Conservation (phyloP, 2,329 filamentous ascomycete species). For the Colletotrichum tropicicola region DNA sequence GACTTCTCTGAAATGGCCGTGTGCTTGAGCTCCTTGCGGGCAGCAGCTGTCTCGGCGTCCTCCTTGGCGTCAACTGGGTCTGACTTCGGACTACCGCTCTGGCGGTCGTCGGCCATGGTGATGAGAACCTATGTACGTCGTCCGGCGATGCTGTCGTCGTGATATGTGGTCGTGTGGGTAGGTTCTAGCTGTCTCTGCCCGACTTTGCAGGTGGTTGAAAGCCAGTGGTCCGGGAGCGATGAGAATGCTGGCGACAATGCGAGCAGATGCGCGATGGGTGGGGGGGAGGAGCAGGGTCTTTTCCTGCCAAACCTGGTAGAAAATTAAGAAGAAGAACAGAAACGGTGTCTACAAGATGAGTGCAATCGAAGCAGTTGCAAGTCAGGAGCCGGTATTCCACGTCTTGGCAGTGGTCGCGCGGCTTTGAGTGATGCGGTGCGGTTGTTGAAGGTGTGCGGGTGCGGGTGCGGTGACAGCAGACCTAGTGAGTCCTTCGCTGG, state of each 20-base stretch:
- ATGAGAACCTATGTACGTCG: no score
- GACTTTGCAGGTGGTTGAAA: conserved; percentile 5
- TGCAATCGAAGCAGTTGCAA: no score
- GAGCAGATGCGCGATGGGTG: not conserved
- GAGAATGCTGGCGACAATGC: not conserved
- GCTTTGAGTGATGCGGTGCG: not conserved
- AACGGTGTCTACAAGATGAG: no score
- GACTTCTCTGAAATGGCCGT: conserved; percentile 67
- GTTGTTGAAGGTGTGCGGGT: not conserved
- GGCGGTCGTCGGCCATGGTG: conserved; percentile 56
- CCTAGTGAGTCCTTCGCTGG: not conserved
- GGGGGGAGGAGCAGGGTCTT: not conserved
- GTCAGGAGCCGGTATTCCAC: not conserved
- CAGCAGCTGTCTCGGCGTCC: conserved; percentile 70
- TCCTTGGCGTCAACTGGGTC: conserved; percentile 54
- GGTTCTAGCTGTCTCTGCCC: not conserved
- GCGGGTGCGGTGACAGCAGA: conserved; percentile 18
- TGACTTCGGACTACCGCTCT: conserved; percentile 50
- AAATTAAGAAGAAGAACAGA: no score
- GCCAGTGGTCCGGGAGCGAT: not conserved
- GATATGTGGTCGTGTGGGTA: conserved; percentile 6
- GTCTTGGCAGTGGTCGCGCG: no score
- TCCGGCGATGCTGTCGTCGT: no score
- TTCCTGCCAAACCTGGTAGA: not conserved
- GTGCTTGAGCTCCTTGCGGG: conserved; percentile 71